These are phyloP conservation scores for Cicer judaicum DNA, from an alignment of 306 rosid species.

Conservation along the genomic window DNA sequence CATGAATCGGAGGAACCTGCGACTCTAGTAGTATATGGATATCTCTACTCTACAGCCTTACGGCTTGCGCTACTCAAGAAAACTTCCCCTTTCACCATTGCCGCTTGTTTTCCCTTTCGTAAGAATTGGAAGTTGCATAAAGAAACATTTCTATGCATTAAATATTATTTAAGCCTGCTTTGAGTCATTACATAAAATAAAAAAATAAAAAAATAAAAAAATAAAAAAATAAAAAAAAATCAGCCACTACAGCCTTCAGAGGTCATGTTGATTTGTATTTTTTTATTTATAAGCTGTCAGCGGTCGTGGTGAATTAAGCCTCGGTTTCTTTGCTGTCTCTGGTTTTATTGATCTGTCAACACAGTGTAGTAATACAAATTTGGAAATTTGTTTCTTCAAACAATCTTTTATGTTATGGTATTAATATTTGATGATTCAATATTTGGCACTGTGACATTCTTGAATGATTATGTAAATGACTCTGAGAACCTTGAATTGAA, in stretches of 20 bases:
- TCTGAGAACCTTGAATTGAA: neutral
- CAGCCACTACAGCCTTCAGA: neutral
- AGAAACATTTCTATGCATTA: too few species aligned
- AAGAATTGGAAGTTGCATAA: too few species aligned
- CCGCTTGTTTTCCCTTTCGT: too few species aligned
- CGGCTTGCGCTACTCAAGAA: too few species aligned
- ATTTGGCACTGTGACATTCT: neutral
- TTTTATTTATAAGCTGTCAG: too few species aligned
- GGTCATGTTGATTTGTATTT: neutral
- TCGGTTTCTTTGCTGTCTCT: neutral
- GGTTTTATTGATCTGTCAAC: neutral
- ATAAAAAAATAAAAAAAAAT: neutral
- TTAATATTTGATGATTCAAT: conserved; percentile 14
- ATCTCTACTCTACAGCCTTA: too few species aligned
- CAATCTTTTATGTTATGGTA: neutral
- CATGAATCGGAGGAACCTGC: too few species aligned
- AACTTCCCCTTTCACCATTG: too few species aligned
- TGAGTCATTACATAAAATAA: conserved; percentile 9
- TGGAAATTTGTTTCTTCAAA: neutral
- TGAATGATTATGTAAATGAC: conserved; percentile 16
- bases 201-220: too few species aligned
- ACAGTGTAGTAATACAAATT: neutral
- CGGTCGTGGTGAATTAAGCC: too few species aligned
- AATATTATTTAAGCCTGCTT: conserved; percentile 8
- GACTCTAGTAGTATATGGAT: too few species aligned